Conservation (phyloP, 2,329 filamentous ascomycete species). For the Chaetomium globosum region DNA sequence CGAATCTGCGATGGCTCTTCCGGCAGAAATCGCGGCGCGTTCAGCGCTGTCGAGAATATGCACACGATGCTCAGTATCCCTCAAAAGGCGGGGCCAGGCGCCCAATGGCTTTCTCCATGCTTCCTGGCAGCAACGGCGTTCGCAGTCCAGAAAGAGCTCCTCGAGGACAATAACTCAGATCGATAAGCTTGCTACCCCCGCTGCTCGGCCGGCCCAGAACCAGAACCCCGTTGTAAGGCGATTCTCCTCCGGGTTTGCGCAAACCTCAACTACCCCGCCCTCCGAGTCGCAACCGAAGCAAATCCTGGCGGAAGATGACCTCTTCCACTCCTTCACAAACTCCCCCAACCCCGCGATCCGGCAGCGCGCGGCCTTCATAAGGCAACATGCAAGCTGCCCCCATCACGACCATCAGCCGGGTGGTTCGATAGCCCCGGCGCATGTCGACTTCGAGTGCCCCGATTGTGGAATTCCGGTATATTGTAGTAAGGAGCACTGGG, state of each 20-base stretch:
- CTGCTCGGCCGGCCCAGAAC: constrained; percentile 1
- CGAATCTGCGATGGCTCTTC: constrained; percentile 34
- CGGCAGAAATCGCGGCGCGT: constrained; percentile 46
- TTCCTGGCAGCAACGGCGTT: constrained; percentile 30
- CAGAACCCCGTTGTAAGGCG: constrained; percentile 21
- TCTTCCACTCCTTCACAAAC: constrained; percentile 89
- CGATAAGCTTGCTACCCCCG: constrained; percentile 6
- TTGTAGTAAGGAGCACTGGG: constrained; percentile 94
- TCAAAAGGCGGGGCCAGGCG: constrained; percentile 34
- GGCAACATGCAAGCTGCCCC: constrained; percentile 89
- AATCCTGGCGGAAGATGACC: constrained; percentile 70
- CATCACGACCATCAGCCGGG: constrained; percentile 80
- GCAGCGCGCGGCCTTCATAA: constrained; percentile 84
- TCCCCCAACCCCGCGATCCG: constrained; percentile 90
- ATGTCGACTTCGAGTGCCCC: constrained; percentile 92
- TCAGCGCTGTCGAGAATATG: constrained; percentile 47
- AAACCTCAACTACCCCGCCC: constrained; percentile 34
- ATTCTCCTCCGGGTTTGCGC: constrained; percentile 30
- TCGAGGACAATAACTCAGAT: constrained; percentile 1
- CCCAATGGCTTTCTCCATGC: constrained; percentile 37
- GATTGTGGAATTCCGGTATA: constrained; percentile 94
- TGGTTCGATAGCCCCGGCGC: constrained; percentile 67
- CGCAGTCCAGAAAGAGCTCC: constrained; percentile 26
- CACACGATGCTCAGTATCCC: constrained; percentile 45
- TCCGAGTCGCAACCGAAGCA: constrained; percentile 30